Conservation (phyloP, 345 rosid genomes). For the Psidium friedrichsthalianum region DNA sequence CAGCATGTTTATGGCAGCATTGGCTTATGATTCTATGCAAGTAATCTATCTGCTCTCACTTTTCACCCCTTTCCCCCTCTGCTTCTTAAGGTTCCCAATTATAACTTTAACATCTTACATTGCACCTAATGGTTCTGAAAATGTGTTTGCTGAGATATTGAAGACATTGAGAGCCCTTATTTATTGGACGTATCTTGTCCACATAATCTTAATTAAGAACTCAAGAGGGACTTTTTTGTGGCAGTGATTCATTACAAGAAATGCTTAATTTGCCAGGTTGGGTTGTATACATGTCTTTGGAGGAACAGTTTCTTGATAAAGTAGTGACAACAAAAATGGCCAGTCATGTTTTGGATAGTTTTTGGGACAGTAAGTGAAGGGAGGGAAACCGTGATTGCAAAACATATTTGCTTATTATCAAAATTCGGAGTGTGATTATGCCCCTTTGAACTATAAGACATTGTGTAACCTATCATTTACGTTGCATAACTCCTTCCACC, state of each 20-base stretch:
- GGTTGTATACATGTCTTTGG: background rate
- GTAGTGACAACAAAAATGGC: background rate
- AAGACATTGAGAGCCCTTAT: background rate
- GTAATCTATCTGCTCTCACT: background rate
- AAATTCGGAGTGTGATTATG: background rate
- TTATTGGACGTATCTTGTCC: background rate
- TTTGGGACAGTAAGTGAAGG: background rate
- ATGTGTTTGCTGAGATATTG: background rate
- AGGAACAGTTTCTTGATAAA: background rate
- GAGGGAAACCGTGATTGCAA: background rate
- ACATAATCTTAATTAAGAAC: background rate
- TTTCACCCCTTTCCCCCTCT: background rate
- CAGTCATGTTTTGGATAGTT: background rate
- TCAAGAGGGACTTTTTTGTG: background rate
- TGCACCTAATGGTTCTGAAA: background rate
- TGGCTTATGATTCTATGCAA: background rate
- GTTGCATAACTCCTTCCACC: background rate
- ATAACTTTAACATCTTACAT: background rate
- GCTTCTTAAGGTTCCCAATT: background rate
- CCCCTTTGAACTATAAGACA: background rate
- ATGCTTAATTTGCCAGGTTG: background rate
- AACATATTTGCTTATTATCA: background rate
- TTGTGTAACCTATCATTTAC: background rate
- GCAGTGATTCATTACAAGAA: background rate
- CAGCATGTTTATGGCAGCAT: background rate